Percentiles rank a stretch among this genome's conserved stretches.
These are phyloP conservation scores for Acephala macrosclerotiorum DNA, from an alignment of 2,329 filamentous ascomycete genomes.

Conservation along the genomic window DNA sequence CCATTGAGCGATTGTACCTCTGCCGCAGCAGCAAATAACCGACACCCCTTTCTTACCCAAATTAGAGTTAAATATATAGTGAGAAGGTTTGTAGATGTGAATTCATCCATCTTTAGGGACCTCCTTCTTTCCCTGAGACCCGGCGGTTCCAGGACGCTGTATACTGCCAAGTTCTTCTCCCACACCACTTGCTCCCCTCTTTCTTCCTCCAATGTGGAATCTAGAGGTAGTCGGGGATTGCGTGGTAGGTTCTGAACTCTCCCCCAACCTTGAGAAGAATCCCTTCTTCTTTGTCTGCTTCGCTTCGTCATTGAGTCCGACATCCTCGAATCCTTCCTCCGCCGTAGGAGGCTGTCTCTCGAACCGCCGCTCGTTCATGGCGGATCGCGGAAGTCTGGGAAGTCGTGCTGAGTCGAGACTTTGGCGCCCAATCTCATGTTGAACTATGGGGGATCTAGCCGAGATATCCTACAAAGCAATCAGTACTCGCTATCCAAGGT, in stretches of 20 bases:
- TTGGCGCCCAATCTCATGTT: slow-evolving; percentile 70
- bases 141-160: slow-evolving; percentile 35
- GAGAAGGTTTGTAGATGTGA: background rate
- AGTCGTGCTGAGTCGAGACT: slow-evolving; percentile 80
- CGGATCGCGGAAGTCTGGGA: slow-evolving; percentile 67
- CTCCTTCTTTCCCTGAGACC: slow-evolving; percentile 34
- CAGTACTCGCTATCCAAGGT: slow-evolving; percentile 6
- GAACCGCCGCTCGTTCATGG: slow-evolving; percentile 63
- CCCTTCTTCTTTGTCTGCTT: slow-evolving; percentile 69
- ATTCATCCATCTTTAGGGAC: slow-evolving; percentile 40
- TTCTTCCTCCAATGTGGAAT: slow-evolving; percentile 76
- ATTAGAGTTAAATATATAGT: slow-evolving; percentile 16
- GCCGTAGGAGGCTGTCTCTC: slow-evolving; percentile 68
- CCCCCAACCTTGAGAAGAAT: slow-evolving; percentile 83
- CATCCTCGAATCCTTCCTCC: slow-evolving; percentile 88
- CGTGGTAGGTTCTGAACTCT: slow-evolving; percentile 48
- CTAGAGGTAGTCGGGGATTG: slow-evolving; percentile 56
- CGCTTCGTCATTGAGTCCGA: slow-evolving; percentile 82
- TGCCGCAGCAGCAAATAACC: slow-evolving; percentile 16
- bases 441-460: slow-evolving; percentile 78
- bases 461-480: slow-evolving; percentile 78
- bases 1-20: slow-evolving; percentile 27
- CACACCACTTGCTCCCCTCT: slow-evolving; percentile 73
- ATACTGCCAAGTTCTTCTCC: slow-evolving; percentile 76
- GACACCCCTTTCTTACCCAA: slow-evolving; percentile 11